Base-by-base conservation (phyloP, 768 basidiomycete genomes). In the Obba rivulosa region DNA sequence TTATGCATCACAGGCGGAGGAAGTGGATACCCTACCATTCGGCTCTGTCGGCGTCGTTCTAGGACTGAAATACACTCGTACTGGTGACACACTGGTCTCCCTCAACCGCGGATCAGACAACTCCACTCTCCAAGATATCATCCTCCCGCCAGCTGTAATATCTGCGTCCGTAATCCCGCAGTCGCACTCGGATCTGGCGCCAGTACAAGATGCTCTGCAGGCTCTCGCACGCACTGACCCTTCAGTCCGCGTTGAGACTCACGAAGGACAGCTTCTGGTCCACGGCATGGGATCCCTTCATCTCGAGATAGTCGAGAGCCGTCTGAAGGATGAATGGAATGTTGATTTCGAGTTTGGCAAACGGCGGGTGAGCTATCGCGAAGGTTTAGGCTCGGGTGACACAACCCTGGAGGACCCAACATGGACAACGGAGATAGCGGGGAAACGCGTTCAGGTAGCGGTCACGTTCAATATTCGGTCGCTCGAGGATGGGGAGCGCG, bases 281-380 rank as follows among this genome's bases (percentile, higher is more conserved):
- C 87, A 92, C 55, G 90, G 90, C 2, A 78, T 93, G 36, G 91
- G 91, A 13, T 80, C 86, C 24, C 74, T 93, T 11, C 91, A 93
- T 60, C 76, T 93, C n/a, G 91, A 93, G 64, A 92, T 93, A 47
- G 75, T 92, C 9, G 87, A 89, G 65, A 79, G 81, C n/a, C 77
- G 92, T 37, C 69, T 93, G 22, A 75, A 72, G 45, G 81, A 88
- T 48, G 91, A 92, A 65, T 93, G 86, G 85, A 75, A 79, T 25
- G 87, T 71, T 25, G 73, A 77, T 39, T 91, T 88, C 58, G 83
- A 91, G 59, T 77, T 92, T 55, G 89, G 91, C 4, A 70, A 67
- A 48, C 79, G 89, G 46, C 78, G 83, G 13, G 90, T 92, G 45
- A 85, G 84, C 66, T 92, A 87, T 67, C 80, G 90, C 16, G 91